A percentile compares a stretch with the other conserved stretches of the same genome.
These are phyloP conservation scores for Casuarina glauca DNA, from an alignment of 306 rosid species.

Conservation along the genomic window DNA sequence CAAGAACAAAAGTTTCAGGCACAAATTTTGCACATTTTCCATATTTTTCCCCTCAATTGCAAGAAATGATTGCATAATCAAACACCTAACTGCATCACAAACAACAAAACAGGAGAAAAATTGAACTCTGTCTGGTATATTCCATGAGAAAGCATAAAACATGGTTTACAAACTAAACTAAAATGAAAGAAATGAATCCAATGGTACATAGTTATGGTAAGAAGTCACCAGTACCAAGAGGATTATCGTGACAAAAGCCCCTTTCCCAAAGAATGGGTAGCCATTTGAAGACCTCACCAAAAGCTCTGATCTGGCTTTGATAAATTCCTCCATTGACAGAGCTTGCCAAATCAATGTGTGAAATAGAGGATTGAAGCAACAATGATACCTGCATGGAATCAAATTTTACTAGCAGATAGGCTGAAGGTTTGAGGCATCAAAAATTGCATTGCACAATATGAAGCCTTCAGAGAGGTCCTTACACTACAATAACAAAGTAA, in stretches of 20 bases:
- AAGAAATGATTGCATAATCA: conserved; percentile 89
- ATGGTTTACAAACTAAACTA: conserved; percentile 1
- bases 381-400: conserved; percentile 58
- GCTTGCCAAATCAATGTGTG: conserved; percentile 38
- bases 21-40: conserved; percentile 58
- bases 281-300: conserved; percentile 65
- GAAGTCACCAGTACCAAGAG: conserved; percentile 62
- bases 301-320: conserved; percentile 45
- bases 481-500: background rate
- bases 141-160: conserved; percentile 12
- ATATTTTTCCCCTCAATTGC: conserved; percentile 61
- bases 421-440: background rate
- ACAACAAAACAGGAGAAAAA: conserved; percentile 22
- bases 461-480: background rate
- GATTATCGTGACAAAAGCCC: conserved; percentile 88
- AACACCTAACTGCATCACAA: conserved; percentile 82
- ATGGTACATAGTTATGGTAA: conserved; percentile 21
- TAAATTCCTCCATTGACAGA: conserved; percentile 32
- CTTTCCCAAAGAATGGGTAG: conserved; percentile 87
- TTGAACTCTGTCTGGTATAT: conserved; percentile 14
- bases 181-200: conserved; percentile 1
- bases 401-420: background rate
- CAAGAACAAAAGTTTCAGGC: conserved; percentile 76
- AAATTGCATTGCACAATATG: background rate
- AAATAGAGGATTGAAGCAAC: conserved; percentile 64